Evolutionary conservation across 2,329 filamentous ascomycete species (phyloP), one percentile per base, ranked within the genome.

Genomic region (Atkinsonella texensis): DNA sequence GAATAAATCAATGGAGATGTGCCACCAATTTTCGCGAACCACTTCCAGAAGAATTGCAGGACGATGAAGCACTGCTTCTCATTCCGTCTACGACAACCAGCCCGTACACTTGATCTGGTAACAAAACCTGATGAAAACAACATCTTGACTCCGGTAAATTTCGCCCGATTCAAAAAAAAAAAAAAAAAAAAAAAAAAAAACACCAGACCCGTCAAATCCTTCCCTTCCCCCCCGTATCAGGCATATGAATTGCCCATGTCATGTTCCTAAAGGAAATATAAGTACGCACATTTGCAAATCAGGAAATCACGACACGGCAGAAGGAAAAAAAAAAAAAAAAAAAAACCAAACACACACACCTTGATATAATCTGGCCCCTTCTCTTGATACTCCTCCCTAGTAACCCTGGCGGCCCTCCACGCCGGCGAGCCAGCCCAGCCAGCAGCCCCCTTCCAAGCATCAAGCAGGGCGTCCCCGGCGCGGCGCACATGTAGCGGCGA

Each of bases 351-450:
- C n/a, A n/a, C n/a, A n/a, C 75, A 55, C 60, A 80, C 89, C 81
- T 95, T 95, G 65, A 97, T 78, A 72, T 97, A 97, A 60, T 97
- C 91, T 20, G 82, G 76, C 1, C 93, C 93, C 74, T 95, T 96
- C 74, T 98, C 93, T 59, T 80, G 67, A 69, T 89, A 98, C 68
- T 97, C 93, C 58, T 85, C 84, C 60, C 79, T 81, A 1, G 84
- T 86, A 42, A 98, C 78, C 55, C 81, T 84, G 4, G 81, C 81
- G 38, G 71, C 68, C 64, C 76, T 80, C 69, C 83, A 83, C 18
- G 75, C 74, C 33, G 73, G 64, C 1, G 76, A 74, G 12, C 78
- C 74, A 17, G 84, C 86, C 91, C 93, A 98, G 55, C 80, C 76
- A 12, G 93, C 91, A 1, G 93, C 93, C 8, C 93, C 93, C 67